Conservation (phyloP, 352 stramenopile genomes). For the Globisporangium uncinulatum region DNA sequence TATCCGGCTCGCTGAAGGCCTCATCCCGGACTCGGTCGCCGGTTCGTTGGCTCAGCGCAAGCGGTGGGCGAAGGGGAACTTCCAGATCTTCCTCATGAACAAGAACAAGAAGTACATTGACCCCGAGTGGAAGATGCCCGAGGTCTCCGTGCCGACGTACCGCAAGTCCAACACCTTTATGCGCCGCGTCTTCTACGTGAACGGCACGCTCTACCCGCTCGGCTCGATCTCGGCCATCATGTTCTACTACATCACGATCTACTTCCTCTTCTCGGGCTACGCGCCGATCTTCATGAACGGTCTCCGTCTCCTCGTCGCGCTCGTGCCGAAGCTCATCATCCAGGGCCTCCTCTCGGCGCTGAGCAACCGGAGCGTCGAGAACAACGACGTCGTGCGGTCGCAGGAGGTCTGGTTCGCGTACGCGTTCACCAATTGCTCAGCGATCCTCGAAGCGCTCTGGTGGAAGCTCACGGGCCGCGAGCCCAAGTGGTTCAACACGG, state of each 20-base stretch:
- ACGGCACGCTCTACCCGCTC: constrained; percentile 76
- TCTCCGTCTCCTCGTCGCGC: constrained; percentile 51
- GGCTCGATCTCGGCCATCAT: constrained; percentile 70
- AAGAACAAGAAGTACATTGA: constrained; percentile 81
- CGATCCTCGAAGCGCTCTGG: constrained; percentile 68
- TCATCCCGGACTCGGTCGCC: constrained; percentile 77
- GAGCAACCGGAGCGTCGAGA: constrained; percentile 72
- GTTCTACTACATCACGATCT: constrained; percentile 83
- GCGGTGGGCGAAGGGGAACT: constrained; percentile 82
- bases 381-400: constrained; percentile 75
- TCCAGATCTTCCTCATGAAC: constrained; percentile 80
- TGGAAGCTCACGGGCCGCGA: constrained; percentile 81
- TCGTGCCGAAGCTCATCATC: constrained; percentile 75
- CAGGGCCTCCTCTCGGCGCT: constrained; percentile 67
- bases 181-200: constrained; percentile 82
- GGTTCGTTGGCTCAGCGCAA: constrained; percentile 71
- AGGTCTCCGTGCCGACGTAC: constrained; percentile 71
- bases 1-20: constrained; percentile 69
- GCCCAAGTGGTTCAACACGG: constrained; percentile 65
- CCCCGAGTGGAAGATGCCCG: constrained; percentile 72
- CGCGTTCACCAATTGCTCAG: constrained; percentile 74
- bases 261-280: constrained; percentile 84
- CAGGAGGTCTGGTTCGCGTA: constrained; percentile 81
- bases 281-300: constrained; percentile 76
- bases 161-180: constrained; percentile 80